Evolutionary conservation across 805 yeast species (phyloP).

Genomic region (Kluyveromyces siamensis): DNA sequence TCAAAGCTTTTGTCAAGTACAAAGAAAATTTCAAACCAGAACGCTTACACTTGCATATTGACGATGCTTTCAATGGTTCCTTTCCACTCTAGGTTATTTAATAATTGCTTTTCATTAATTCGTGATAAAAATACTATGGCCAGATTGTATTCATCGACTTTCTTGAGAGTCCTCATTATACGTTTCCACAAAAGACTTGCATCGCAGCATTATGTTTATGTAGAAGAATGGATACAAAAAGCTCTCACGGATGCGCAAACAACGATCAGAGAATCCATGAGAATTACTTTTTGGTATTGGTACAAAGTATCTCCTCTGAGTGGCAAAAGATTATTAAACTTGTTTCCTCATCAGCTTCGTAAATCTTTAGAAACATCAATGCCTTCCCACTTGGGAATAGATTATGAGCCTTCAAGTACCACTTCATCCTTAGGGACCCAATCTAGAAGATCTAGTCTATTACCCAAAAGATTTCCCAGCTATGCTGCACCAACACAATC

Average conservation of each 20-base stretch:
- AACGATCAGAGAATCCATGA: conserved; percentile 64
- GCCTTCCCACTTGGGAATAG: conserved; percentile 31
- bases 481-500: conserved; percentile 26
- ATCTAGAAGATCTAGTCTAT: conserved; percentile 34
- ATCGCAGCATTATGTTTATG: conserved; percentile 19
- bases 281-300: conserved; percentile 67
- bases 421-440: conserved; percentile 23
- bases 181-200: conserved; percentile 38
- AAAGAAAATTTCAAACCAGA: conserved; percentile 30
- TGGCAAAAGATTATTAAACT: conserved; percentile 34
- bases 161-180: conserved; percentile 57
- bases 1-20: conserved; percentile 31
- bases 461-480: conserved; percentile 18
- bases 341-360: conserved; percentile 25
- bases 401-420: conserved; percentile 9
- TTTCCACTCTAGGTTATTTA: conserved; percentile 42
- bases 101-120: conserved; percentile 41
- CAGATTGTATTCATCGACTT: conserved; percentile 55
- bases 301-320: conserved; percentile 43
- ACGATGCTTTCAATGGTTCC: conserved; percentile 49
- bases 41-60: conserved; percentile 33
- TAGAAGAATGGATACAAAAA: conserved; percentile 44
- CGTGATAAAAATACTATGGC: conserved; percentile 67
- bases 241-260: conserved; percentile 77
- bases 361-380: conserved; percentile 56